Evolutionary conservation across 1,284 basidiomycete genomes (phyloP).

Genomic region (Tranzscheliella williamsii): DNA sequence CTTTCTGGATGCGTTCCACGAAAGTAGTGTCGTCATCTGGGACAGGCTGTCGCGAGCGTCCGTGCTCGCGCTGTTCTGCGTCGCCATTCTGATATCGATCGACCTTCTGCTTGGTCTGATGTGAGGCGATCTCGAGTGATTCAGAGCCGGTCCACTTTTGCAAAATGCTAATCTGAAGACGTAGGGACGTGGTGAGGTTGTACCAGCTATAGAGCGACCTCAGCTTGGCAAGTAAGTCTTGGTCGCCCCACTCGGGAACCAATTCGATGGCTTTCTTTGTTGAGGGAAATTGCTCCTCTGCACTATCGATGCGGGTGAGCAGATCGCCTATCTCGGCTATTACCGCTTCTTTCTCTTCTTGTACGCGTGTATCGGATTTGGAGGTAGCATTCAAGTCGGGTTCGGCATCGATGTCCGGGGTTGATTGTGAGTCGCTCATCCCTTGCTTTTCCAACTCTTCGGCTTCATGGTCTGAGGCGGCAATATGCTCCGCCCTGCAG

Average conservation of each 20-base stretch:
- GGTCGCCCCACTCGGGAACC: conserved; percentile 50
- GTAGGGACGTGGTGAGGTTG: conserved; percentile 48
- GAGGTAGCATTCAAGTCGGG: neutral
- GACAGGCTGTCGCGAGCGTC: conserved; percentile 2
- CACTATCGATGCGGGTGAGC: conserved; percentile 48
- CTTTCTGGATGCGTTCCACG: conserved; percentile 91
- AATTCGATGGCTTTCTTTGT: conserved; percentile 44
- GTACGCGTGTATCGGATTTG: neutral
- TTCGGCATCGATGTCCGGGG: conserved; percentile 3
- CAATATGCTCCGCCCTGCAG: conserved; percentile 68
- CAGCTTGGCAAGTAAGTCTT: conserved; percentile 49
- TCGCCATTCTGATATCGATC: neutral
- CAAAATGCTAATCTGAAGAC: conserved; percentile 51
- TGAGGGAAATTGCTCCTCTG: conserved; percentile 56
- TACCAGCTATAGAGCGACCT: conserved; percentile 56
- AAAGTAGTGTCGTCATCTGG: conserved; percentile 65
- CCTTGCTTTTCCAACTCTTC: conserved; percentile 1
- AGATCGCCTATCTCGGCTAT: conserved; percentile 41
- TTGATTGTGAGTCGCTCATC: conserved; percentile 2
- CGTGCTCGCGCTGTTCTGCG: conserved; percentile 7
- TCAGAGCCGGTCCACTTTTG: conserved; percentile 57
- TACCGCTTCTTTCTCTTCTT: conserved; percentile 23
- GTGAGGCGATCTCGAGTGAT: conserved; percentile 41
- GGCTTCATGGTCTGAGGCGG: conserved; percentile 29
- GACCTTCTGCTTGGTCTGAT: neutral